phyloP scores from a whole-genome alignment of 2,329 filamentous ascomycete genomes.

The Talaromyces sp. region DNA sequence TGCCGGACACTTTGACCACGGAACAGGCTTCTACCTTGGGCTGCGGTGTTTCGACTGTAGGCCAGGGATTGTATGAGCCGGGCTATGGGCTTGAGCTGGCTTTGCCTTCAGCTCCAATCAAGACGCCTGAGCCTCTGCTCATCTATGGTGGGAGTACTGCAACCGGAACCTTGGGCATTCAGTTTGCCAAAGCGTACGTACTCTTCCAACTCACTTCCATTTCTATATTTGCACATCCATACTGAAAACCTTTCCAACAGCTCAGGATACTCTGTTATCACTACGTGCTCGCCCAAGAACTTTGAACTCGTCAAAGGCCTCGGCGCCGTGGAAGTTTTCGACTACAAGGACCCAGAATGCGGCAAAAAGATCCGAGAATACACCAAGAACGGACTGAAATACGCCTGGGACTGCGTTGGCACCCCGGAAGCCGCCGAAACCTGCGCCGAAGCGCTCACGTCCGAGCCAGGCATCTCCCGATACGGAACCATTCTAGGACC shows the following conservation, averaged over 20 bases:
- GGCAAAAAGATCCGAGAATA: slow-evolving; percentile 27
- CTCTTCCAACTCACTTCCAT: neutral
- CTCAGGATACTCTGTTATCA: slow-evolving; percentile 28
- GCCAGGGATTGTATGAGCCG: slow-evolving; percentile 37
- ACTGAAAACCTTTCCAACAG: slow-evolving; percentile 7
- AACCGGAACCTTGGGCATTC: slow-evolving; percentile 32
- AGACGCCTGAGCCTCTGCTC: slow-evolving; percentile 37
- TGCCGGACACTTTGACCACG: slow-evolving; percentile 44
- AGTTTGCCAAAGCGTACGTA: slow-evolving; percentile 32
- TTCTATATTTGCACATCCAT: neutral
- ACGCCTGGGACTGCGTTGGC: slow-evolving; percentile 6
- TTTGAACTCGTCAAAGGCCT: slow-evolving; percentile 25
- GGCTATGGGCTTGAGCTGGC: slow-evolving; percentile 19
- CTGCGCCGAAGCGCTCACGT: slow-evolving; percentile 8
- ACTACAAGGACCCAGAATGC: slow-evolving; percentile 36
- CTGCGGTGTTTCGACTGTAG: slow-evolving; percentile 48
- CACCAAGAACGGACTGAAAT: slow-evolving; percentile 9
- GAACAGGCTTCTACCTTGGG: slow-evolving; percentile 50
- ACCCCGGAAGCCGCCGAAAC: slow-evolving; percentile 1
- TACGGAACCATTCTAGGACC: slow-evolving; percentile 3
- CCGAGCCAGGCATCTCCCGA: slow-evolving; percentile 5
- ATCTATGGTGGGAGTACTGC: slow-evolving; percentile 41
- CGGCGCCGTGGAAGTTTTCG: slow-evolving; percentile 33
- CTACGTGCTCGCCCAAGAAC: slow-evolving; percentile 31
- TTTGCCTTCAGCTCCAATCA: slow-evolving; percentile 31